Percentiles rank a stretch among this genome's conserved stretches.
Evolutionary conservation across 1,139 yeast species (phyloP).

Genomic region (Geotrichum klebahnii): DNA sequence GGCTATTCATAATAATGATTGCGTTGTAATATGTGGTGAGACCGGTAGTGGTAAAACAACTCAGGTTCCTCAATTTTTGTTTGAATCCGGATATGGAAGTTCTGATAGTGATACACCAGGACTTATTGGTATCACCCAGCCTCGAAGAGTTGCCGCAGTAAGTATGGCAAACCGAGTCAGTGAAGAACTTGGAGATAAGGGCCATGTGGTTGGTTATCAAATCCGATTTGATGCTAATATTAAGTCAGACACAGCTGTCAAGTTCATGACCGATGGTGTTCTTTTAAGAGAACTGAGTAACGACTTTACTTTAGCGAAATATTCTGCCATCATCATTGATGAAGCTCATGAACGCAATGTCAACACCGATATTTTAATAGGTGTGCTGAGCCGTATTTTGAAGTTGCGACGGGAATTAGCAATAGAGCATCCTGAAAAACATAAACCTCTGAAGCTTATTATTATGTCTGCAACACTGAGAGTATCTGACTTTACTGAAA

Average conservation of each 20-base stretch:
- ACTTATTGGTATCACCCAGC: slow-evolving; percentile 94
- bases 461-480: slow-evolving; percentile 94
- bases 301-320: slow-evolving; percentile 73
- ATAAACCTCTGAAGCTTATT: slow-evolving; percentile 55
- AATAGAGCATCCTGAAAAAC: slow-evolving; percentile 33
- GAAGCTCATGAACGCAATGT: slow-evolving; percentile 97
- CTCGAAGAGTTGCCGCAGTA: slow-evolving; percentile 97
- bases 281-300: slow-evolving; percentile 85
- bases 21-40: slow-evolving; percentile 91
- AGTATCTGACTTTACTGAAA: slow-evolving; percentile 88
- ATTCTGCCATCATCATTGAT: slow-evolving; percentile 84
- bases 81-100: slow-evolving; percentile 83
- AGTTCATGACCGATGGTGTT: slow-evolving; percentile 99
- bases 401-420: slow-evolving; percentile 58
- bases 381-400: slow-evolving; percentile 86
- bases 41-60: slow-evolving; percentile 99
- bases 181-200: slow-evolving; percentile 76
- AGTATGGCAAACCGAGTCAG: slow-evolving; percentile 92
- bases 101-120: slow-evolving; percentile 69
- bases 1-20: slow-evolving; percentile 87
- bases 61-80: slow-evolving; percentile 89
- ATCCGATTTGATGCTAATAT: slow-evolving; percentile 82
- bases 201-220: slow-evolving; percentile 78
- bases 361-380: slow-evolving; percentile 92
- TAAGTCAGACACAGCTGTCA: slow-evolving; percentile 68